Percentiles rank a stretch among this genome's conserved stretches.
Conservation (phyloP, 768 basidiomycete species). For the Suillus alpinus region DNA sequence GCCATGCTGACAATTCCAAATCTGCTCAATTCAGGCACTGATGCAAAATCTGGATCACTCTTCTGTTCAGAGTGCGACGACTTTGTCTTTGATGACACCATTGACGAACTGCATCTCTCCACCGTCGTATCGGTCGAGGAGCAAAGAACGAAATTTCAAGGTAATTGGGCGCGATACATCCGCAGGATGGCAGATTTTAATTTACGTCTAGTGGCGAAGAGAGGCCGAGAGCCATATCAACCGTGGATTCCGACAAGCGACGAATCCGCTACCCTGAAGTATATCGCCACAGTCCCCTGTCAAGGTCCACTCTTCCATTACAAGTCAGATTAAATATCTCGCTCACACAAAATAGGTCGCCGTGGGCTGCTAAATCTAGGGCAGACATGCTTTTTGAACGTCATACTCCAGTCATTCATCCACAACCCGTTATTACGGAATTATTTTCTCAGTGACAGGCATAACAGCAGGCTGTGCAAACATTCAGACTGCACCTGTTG, state of each 20-base stretch:
- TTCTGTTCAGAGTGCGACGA: constrained; percentile 76
- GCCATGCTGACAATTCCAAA: neutral
- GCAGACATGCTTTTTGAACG: constrained; percentile 93
- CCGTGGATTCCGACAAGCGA: constrained; percentile 46
- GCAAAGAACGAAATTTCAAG: constrained; percentile 56
- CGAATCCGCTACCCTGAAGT: constrained; percentile 46
- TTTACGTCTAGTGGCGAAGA: constrained; percentile 32
- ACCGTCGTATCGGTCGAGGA: constrained; percentile 57
- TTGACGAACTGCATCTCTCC: constrained; percentile 47
- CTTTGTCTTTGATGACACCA: constrained; percentile 58
- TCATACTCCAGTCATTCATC: constrained; percentile 82
- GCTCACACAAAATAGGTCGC: constrained; percentile 48
- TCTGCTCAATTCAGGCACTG: constrained; percentile 51
- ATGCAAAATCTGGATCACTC: constrained; percentile 68
- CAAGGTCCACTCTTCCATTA: constrained; percentile 48
- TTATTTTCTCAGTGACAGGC: constrained; percentile 88
- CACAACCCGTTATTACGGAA: constrained; percentile 89
- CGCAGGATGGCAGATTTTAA: neutral
- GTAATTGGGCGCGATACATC: constrained; percentile 29
- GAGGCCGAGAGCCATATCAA: constrained; percentile 44
- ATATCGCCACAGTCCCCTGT: constrained; percentile 57
- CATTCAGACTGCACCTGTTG: constrained; percentile 79
- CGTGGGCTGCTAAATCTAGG: constrained; percentile 85
- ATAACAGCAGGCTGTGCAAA: constrained; percentile 73
- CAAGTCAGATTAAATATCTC: neutral